Evolutionary conservation across 176 grass and related monocot genomes (phyloP), one percentile per base, ranked within the genome.

Genomic region (Secale cereale): DNA sequence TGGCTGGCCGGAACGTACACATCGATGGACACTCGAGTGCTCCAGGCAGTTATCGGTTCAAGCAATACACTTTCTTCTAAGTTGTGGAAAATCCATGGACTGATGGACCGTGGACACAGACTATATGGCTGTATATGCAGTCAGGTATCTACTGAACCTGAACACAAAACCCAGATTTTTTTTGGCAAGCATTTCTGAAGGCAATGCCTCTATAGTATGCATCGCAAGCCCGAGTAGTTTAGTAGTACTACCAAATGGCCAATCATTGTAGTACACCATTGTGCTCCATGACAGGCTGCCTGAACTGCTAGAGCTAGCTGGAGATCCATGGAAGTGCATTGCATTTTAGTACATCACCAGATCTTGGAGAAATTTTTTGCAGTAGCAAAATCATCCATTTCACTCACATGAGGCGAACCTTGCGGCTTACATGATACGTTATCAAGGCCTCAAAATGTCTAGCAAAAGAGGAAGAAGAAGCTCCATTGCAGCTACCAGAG

Each of bases 401-500:
- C 50, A 71, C 64, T 32, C 27, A 64, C 72, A 76, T 31, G 83
- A 91, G 37, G 66, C 67, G 20, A 76, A 26, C 80, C 85, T 76
- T 84, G 81, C 75, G 85, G 81, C 67, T 84, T 80, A 87, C 85
- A 91, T 82, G 88, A 85, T 80, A 82, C 84, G 61, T 69, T 62
- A 59, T 67, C 70, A 30, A 48, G 74, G 48, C 50, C 75, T 68
- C 33, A 86, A 62, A 85, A 68, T 46, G 61, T 62, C 76, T 68
- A 87, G 75, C 19, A 39, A 66, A 85, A 50, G 15, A 35, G 31
- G 7, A 72, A 70, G 23, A 26, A 39, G 13, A 68, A 16, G 33
- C 20, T 78, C 41, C 79, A 74, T 64, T 74, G 56, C 74, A 70
- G 46, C 88, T 32, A 60, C 43, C 50, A 61, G 69, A 85, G 59